phyloP scores from a whole-genome alignment of 805 yeast species.

The Pichia nanzhaoensis region DNA sequence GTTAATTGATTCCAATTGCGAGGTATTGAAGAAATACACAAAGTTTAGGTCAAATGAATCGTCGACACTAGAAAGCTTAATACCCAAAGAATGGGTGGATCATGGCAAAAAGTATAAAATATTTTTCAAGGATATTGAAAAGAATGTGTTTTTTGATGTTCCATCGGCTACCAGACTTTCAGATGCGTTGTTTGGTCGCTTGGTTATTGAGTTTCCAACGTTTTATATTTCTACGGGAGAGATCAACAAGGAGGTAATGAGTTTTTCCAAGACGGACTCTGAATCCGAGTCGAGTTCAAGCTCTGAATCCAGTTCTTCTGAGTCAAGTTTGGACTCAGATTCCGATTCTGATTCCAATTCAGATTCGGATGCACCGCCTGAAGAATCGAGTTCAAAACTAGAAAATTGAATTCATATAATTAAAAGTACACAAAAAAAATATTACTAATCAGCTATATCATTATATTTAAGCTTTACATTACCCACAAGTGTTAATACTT shows the following conservation, averaged over 20 bases:
- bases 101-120: conserved; percentile 8
- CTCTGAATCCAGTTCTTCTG: conserved; percentile 1
- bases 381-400: conserved; percentile 18
- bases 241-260: conserved; percentile 16
- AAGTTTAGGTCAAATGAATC: conserved; percentile 39
- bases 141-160: not conserved
- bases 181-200: conserved; percentile 44
- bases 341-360: conserved; percentile 8
- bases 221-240: conserved; percentile 34
- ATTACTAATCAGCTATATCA: conserved; percentile 10
- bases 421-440: not conserved
- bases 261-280: not conserved
- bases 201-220: conserved; percentile 76
- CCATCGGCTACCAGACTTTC: not conserved
- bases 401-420: no score
- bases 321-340: conserved; percentile 1
- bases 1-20: conserved; percentile 27
- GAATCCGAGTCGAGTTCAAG: conserved; percentile 4
- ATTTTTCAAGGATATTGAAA: conserved; percentile 32
- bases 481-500: conserved; percentile 14
- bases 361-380: conserved; percentile 20
- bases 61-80: conserved; percentile 30
- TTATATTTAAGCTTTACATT: conserved; percentile 18
- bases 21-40: conserved; percentile 15
- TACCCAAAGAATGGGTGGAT: conserved; percentile 29